These are phyloP conservation scores for Venturia pyrina DNA, from an alignment of 2,329 filamentous ascomycete species.

Conservation along the genomic window DNA sequence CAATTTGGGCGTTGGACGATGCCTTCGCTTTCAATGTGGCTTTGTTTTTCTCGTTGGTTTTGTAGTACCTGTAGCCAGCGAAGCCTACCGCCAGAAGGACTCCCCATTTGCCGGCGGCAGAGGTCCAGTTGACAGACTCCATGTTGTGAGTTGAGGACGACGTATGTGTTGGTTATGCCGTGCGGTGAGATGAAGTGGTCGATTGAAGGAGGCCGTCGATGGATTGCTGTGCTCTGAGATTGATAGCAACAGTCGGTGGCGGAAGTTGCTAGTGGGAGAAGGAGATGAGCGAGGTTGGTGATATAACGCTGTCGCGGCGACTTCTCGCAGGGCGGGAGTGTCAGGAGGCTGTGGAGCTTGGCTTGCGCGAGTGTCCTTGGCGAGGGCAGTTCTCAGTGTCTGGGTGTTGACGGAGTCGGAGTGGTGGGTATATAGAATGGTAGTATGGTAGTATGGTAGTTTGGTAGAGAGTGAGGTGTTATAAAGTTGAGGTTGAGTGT, in stretches of 20 bases:
- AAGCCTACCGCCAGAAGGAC: not conserved
- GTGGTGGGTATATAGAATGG: not conserved
- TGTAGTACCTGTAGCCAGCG: slow-evolving; percentile 9
- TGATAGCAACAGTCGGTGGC: not conserved
- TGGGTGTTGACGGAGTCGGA: not conserved
- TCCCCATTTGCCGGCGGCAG: not conserved
- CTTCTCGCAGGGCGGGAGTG: not conserved
- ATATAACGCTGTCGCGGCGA: not conserved
- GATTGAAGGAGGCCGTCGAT: not conserved
- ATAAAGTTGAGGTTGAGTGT: not conserved
- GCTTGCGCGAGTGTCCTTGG: not conserved
- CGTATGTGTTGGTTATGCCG: not conserved
- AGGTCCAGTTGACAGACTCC: slow-evolving; percentile 5
- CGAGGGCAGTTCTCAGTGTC: not conserved
- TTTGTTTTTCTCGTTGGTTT: not conserved
- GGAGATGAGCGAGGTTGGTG: not conserved
- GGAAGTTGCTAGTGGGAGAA: not conserved
- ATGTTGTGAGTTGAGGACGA: not conserved
- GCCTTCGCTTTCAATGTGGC: not conserved
- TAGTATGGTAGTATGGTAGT: not conserved
- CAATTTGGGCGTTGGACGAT: not conserved
- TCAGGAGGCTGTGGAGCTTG: not conserved
- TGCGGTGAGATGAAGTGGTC: not conserved
- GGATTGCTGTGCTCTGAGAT: not conserved
- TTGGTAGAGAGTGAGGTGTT: not conserved